Evolutionary conservation across 805 yeast genomes (phyloP), one percentile per base, ranked within the genome.

Genomic region (Ascoidea rubescens): DNA sequence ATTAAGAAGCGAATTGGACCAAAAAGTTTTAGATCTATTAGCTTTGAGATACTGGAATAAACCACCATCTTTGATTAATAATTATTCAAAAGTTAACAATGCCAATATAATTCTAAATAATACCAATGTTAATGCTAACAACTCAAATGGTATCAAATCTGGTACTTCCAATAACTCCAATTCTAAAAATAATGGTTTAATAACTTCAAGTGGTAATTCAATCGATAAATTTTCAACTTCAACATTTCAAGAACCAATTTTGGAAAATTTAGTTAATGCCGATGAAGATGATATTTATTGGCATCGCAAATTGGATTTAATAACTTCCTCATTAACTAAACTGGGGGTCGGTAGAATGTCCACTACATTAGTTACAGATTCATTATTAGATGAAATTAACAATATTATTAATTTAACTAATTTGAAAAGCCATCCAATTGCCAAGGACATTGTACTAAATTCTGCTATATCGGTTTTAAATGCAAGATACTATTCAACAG

Each of bases 21-120:
- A 93, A 68, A 80, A 78, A 58, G 95, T 87, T 0, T 69, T 93
- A 57, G 96, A 93, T 63, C 70, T 89, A 43, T 67, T 93, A 52
- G 98, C 99, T 1, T 82, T 85, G 54, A 75, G 91, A 58, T 93
- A 93, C 65, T 93, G 99, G 99, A 88, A 87, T 62, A 74, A 79
- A 64, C 79, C 85, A 1, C 67, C 67, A 32, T 45, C 49, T 16
- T n/a, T 45, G 7, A 51, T 50, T 8, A 43, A 46, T 17, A 21
- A 37, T 7, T 52, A 50, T n/a, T 62, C 69, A 30, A 79, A 78
- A 52, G 82, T 80, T 5, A 37, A 10, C 8, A 37, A 37, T 37
- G 14, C 53, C 48, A 53, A 51, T 42, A 21, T 21, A 21, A 21
- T 21, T 21, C 3, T 21, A 21, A 21, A 21, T 21, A 21, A 21